Percentiles rank a stretch among this genome's conserved stretches.
Conservation (phyloP, 75 land plant species). For the Picea glauca region DNA sequence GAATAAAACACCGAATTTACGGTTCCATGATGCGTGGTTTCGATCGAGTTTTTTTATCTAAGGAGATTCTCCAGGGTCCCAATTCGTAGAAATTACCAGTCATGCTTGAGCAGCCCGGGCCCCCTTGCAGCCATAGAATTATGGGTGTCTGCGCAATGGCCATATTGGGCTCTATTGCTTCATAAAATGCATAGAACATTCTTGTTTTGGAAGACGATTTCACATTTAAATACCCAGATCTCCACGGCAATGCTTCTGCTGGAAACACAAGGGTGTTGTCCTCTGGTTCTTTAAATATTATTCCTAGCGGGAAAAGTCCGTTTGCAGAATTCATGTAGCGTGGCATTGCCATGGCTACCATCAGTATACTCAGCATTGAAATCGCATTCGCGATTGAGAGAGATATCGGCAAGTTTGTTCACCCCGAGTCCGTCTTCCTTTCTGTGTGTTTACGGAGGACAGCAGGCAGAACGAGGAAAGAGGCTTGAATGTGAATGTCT, state of each 20-base stretch:
- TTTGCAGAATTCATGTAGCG: background rate
- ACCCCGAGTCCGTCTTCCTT: background rate
- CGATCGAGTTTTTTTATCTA: constrained; percentile 12
- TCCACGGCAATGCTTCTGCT: constrained; percentile 33
- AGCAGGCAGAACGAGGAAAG: no score
- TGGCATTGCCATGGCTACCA: background rate
- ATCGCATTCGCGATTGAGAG: background rate
- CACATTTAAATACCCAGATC: constrained; percentile 35
- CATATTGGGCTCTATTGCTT: constrained; percentile 15
- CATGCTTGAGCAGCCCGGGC: constrained; percentile 53
- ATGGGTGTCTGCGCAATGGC: constrained; percentile 23
- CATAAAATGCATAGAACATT: constrained; percentile 34
- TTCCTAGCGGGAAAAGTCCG: background rate
- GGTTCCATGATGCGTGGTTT: constrained; percentile 38
- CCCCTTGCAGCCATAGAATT: constrained; percentile 42
- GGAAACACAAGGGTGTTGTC: constrained; percentile 16
- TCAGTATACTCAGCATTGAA: background rate
- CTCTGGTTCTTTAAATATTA: background rate
- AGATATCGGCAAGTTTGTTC: background rate
- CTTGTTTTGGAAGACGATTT: constrained; percentile 19
- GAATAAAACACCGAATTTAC: constrained; percentile 35
- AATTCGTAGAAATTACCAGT: constrained; percentile 48
- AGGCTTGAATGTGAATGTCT: no score
- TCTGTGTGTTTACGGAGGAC: background rate
- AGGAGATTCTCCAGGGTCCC: constrained; percentile 31